phyloP scores from a whole-genome alignment of 2,329 filamentous ascomycete species.

The Westerdykella ornata region DNA sequence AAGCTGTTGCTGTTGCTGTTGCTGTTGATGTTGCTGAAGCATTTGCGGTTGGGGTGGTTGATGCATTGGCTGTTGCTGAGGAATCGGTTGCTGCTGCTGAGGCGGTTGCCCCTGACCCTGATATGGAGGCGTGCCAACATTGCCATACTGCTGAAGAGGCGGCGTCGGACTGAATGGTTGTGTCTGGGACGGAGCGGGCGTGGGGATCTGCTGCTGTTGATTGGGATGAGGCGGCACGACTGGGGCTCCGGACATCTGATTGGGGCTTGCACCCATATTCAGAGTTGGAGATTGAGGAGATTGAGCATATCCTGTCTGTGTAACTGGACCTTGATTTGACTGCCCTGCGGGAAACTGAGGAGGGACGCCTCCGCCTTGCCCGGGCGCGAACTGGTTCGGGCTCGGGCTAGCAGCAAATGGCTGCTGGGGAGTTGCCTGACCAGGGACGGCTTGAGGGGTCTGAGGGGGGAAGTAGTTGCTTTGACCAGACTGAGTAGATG shows the following conservation, averaged over 20 bases:
- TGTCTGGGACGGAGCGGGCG: slow-evolving; percentile 6
- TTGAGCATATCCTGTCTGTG: slow-evolving; percentile 23
- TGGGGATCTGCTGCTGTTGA: not conserved
- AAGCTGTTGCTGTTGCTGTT: slow-evolving; percentile 13
- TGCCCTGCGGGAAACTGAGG: slow-evolving; percentile 6
- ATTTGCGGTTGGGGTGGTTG: not conserved
- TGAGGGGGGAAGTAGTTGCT: slow-evolving; percentile 25
- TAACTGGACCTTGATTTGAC: slow-evolving; percentile 2
- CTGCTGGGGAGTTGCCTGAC: slow-evolving; percentile 11
- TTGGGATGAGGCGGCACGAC: not conserved
- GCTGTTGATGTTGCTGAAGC: slow-evolving; percentile 4
- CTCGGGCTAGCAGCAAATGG: slow-evolving; percentile 9
- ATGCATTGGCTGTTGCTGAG: not conserved
- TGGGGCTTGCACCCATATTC: slow-evolving; percentile 6
- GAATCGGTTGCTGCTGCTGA: slow-evolving; percentile 1
- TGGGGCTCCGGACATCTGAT: not conserved
- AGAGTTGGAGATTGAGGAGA: slow-evolving; percentile 6
- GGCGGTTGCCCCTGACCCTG: not conserved
- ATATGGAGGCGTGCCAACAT: slow-evolving; percentile 1
- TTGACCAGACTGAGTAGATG: slow-evolving; percentile 17
- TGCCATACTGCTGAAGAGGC: not conserved
- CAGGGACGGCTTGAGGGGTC: slow-evolving; percentile 4
- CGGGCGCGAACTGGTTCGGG: slow-evolving; percentile 11
- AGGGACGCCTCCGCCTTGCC: slow-evolving; percentile 1
- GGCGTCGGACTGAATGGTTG: slow-evolving; percentile 6